Evolutionary conservation across 495 filamentous ascomycete genomes (phyloP), one percentile per base, ranked within the genome.

Genomic region (Parmelia sp.): DNA sequence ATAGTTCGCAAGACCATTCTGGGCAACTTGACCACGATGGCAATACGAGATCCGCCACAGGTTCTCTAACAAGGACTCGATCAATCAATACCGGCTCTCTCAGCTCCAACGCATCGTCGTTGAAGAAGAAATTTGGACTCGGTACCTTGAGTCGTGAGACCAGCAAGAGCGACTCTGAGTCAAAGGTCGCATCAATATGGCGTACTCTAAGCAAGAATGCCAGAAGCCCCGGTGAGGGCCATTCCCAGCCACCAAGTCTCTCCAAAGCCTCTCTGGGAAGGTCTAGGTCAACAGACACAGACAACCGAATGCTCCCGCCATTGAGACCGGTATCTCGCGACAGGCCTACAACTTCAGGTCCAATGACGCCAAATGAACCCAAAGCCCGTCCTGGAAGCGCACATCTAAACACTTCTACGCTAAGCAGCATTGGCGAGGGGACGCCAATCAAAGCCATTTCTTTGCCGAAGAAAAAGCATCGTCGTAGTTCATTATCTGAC

Each of bases 401-500:
- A 21, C 75, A 82, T 66, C 73, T 80, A 35, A 68, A 66, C 40
- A 66, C 64, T 49, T 69, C 73, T 51, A 70, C 68, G 19, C 71
- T 82, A 23, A 71, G 69, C 42, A 76, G 77, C 39, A 80, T 81
- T 68, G 75, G 74, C 58, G 81, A 82, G 69, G 65, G 70, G 58
- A 64, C 70, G 55, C 71, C 71, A 25, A 65, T 63, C 37, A 65
- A 51, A 36, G 36, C 61, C 0, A 44, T 57, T 31, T 40, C 53
- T 17, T 29, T 66, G 55, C 49, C 58, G 21, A 68, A 86, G 68
- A 90, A 88, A 76, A 97, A 95, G 76, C 82, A 53, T 31, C 49
- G 94, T 65, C 86, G 94, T 68, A 96, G 92, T 74, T 97, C 93
- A 29, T 75, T 98, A 29, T 96, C 91, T 21, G 94, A 98, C 71